Conservation (phyloP, 2,329 filamentous ascomycete genomes). For the Pestalotiopsis sp. region DNA sequence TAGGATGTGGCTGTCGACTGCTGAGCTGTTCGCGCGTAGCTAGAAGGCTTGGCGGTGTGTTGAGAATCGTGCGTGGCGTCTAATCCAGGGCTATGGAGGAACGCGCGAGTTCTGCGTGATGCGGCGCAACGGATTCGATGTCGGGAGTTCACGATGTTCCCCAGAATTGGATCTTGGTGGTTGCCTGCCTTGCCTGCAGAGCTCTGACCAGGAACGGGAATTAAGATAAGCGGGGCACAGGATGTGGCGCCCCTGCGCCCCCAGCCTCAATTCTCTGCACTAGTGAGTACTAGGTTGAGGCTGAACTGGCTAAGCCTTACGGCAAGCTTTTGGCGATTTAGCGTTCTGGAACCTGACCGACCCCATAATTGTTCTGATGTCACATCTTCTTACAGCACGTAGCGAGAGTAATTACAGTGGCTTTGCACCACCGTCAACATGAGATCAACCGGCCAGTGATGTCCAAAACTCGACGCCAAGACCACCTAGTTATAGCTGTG, state of each 20-base stretch:
- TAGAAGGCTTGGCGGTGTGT: background rate
- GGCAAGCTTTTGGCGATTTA: background rate
- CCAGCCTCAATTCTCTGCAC: conserved; percentile 3
- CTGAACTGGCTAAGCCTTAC: background rate
- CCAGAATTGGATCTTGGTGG: background rate
- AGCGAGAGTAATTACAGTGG: background rate
- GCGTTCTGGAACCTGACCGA: background rate
- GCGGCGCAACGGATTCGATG: background rate
- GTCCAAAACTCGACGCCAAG: background rate
- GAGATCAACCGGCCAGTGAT: background rate
- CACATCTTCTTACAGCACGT: background rate
- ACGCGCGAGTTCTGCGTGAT: background rate
- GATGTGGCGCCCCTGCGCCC: conserved; percentile 6
- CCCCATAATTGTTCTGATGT: background rate
- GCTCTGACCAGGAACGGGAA: background rate
- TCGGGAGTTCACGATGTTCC: background rate
- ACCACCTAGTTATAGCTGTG: background rate
- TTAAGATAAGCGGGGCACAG: conserved; percentile 2
- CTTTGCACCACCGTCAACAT: background rate
- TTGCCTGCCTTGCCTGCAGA: background rate
- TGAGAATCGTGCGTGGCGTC: background rate
- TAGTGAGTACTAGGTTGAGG: background rate
- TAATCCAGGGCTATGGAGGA: background rate
- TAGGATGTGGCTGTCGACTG: background rate
- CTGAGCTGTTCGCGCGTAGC: background rate